Evolutionary conservation across 179 eudicot species (phyloP).

Genomic region (Nepenthes alata): DNA sequence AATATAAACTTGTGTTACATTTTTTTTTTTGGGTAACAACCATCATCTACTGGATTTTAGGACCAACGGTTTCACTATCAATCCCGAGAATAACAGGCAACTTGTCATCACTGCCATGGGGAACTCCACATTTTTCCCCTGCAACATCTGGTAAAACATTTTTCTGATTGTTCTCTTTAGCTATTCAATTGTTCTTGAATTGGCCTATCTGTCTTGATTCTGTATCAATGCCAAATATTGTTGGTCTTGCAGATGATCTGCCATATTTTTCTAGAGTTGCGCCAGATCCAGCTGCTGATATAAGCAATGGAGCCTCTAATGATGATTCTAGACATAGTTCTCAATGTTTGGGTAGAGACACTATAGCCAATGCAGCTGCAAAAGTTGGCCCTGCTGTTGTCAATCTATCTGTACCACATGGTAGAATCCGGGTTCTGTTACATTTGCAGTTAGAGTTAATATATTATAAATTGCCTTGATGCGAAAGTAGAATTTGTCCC

Average conservation of each 20-base stretch:
- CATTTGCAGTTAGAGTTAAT: not conserved
- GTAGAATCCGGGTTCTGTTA: constrained; percentile 16
- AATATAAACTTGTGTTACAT: not conserved
- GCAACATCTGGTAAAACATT: constrained; percentile 24
- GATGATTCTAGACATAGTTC: constrained; percentile 39
- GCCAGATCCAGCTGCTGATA: constrained; percentile 24
- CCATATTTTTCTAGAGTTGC: constrained; percentile 26
- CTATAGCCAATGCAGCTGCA: constrained; percentile 88
- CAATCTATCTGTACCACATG: constrained; percentile 67
- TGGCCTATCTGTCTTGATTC: constrained; percentile 1
- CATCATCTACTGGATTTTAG: not conserved
- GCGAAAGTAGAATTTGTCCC: no score
- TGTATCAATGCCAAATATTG: constrained; percentile 7
- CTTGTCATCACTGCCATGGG: constrained; percentile 30
- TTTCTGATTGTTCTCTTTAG: not conserved
- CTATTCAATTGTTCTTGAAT: not conserved
- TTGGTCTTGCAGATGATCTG: constrained; percentile 39
- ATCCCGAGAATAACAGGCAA: constrained; percentile 22
- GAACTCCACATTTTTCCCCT: constrained; percentile 22
- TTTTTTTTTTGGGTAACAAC: not conserved
- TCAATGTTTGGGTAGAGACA: constrained; percentile 60
- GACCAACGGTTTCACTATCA: constrained; percentile 18
- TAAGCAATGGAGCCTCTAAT: constrained; percentile 25
- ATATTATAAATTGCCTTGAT: no score
- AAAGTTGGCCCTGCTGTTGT: constrained; percentile 88